These are phyloP conservation scores for Pelargonium citronellum DNA, from an alignment of 441 rosid genomes.

Conservation along the genomic window DNA sequence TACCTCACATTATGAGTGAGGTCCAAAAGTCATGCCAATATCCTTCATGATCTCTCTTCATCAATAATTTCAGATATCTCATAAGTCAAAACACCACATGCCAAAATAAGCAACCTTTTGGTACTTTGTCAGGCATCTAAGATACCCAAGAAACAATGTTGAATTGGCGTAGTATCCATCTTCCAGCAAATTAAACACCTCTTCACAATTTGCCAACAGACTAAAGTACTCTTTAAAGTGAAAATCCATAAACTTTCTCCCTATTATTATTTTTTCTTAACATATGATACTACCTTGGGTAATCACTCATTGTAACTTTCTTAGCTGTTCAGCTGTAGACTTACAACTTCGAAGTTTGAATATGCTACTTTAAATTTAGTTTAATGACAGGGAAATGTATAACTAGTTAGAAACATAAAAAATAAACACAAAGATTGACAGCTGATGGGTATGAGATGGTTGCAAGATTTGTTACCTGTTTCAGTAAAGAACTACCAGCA, in stretches of 20 bases:
- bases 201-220: not conserved
- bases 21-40: not conserved
- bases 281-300: not conserved
- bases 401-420: not conserved
- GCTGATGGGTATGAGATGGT: not conserved
- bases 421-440: not conserved
- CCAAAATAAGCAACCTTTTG: not conserved
- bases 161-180: not conserved
- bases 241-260: not conserved
- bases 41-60: not conserved
- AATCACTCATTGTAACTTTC: not conserved
- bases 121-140: not conserved
- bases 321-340: not conserved
- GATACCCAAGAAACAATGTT: not conserved
- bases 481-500: slow-evolving; percentile 55
- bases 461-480: slow-evolving; percentile 50
- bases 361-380: not conserved
- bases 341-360: not conserved
- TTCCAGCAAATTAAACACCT: not conserved
- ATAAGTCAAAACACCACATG: not conserved
- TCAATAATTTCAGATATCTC: not conserved
- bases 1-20: too few species aligned
- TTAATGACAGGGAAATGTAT: not conserved
- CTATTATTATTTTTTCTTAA: not conserved
- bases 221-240: not conserved